Evolutionary conservation across 179 eudicot species (phyloP).

Genomic region (Corrigiola litoralis): DNA sequence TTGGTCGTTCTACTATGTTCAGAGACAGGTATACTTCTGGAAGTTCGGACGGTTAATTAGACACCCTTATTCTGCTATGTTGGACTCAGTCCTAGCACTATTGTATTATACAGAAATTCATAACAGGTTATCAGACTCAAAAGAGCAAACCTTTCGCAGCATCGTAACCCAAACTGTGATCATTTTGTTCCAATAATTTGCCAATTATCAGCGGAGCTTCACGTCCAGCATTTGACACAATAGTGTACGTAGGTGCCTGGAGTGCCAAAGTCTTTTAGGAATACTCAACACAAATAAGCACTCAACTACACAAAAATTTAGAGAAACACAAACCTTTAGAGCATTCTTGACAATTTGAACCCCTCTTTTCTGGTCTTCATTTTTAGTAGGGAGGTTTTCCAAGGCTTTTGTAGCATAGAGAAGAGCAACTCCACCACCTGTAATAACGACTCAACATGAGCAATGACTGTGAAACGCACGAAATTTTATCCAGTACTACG

Average conservation of each 20-base stretch:
- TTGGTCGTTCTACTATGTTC: no score
- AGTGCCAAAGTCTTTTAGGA: neutral
- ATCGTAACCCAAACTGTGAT: slow-evolving; percentile 71
- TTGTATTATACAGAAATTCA: no score
- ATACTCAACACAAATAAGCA: neutral
- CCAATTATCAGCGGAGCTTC: slow-evolving; percentile 77
- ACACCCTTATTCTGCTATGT: no score
- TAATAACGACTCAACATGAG: neutral
- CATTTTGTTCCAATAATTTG: slow-evolving; percentile 81
- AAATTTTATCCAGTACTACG: neutral
- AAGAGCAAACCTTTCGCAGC: slow-evolving; percentile 64
- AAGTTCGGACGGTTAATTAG: no score
- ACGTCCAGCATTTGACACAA: slow-evolving; percentile 83
- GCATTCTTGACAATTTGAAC: slow-evolving; percentile 78
- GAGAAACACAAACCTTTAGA: slow-evolving; percentile 52
- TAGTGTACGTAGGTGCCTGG: slow-evolving; percentile 77
- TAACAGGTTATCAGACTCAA: neutral
- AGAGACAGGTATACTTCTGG: no score
- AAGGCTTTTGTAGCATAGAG: slow-evolving; percentile 73
- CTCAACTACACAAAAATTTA: neutral
- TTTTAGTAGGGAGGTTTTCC: slow-evolving; percentile 57
- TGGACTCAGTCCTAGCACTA: no score
- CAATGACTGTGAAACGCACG: neutral
- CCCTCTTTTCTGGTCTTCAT: slow-evolving; percentile 87
- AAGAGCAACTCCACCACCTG: slow-evolving; percentile 97